Conservation (phyloP, 306 rosid genomes). For the Ormosia emarginata region DNA sequence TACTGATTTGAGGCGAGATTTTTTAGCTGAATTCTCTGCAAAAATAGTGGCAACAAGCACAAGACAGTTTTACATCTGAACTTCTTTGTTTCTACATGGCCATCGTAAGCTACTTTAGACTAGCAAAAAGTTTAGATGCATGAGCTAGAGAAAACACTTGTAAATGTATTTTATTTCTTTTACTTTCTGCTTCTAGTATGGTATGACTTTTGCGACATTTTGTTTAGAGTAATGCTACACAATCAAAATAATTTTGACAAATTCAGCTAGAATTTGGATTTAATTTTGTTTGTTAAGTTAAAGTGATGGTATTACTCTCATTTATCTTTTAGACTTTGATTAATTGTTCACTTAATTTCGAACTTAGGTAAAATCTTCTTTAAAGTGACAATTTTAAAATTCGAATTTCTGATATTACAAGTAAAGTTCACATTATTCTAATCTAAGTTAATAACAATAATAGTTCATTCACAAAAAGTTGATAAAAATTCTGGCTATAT, state of each 20-base stretch:
- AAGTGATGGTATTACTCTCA: background rate
- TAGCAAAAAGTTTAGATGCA: background rate
- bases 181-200: background rate
- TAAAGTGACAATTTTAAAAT: too few species aligned
- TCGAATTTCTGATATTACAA: too few species aligned
- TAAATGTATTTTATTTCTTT: background rate
- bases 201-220: background rate
- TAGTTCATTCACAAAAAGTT: background rate
- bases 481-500: background rate
- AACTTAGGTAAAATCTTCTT: too few species aligned
- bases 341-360: too few species aligned
- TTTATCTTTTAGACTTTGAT: too few species aligned
- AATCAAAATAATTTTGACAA: background rate
- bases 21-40: background rate
- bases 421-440: too few species aligned
- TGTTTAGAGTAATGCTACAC: background rate
- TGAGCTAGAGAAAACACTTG: background rate
- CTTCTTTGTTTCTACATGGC: background rate
- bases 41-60: background rate
- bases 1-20: background rate
- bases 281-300: background rate
- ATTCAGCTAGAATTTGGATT: background rate
- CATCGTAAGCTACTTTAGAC: background rate
- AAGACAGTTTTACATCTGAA: background rate
- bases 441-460: background rate